These are phyloP conservation scores for Talaromyces pinophilus DNA, from an alignment of 2,329 filamentous ascomycete species.

Conservation along the genomic window DNA sequence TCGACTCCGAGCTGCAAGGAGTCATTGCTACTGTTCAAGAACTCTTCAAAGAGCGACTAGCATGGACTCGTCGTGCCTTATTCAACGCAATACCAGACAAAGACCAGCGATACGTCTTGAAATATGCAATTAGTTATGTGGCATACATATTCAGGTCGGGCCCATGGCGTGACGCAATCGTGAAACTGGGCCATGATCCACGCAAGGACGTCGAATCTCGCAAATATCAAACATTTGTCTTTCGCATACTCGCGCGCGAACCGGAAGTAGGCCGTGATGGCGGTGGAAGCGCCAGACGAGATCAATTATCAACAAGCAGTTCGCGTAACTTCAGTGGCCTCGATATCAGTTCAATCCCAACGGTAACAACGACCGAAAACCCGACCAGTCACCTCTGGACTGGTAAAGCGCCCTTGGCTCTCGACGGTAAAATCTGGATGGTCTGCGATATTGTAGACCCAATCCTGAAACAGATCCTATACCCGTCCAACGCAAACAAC, in stretches of 20 bases:
- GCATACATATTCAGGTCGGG: constrained; percentile 92
- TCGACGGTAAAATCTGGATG: constrained; percentile 91
- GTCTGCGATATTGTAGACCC: constrained; percentile 89
- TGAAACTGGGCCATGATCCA: constrained; percentile 84
- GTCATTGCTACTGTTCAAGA: constrained; percentile 65
- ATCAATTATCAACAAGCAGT: constrained; percentile 22
- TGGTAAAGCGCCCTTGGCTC: constrained; percentile 66
- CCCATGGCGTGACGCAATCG: constrained; percentile 85
- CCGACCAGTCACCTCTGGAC: constrained; percentile 71
- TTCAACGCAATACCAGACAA: constrained; percentile 66
- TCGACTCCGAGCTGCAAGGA: constrained; percentile 61
- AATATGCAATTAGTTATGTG: constrained; percentile 76
- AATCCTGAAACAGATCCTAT: constrained; percentile 65
- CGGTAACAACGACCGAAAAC: constrained; percentile 18
- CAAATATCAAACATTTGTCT: constrained; percentile 84
- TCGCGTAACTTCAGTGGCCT: constrained; percentile 21
- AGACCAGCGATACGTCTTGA: constrained; percentile 59
- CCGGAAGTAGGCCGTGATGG: constrained; percentile 37
- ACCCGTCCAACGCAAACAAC: constrained; percentile 54
- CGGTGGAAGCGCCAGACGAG: constrained; percentile 32
- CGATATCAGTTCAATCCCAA: constrained; percentile 22
- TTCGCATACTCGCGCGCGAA: constrained; percentile 62
- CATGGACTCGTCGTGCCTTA: constrained; percentile 83
- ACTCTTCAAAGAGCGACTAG: constrained; percentile 71
- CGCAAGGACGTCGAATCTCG: constrained; percentile 73